Evolutionary conservation across 768 basidiomycete species (phyloP).

Genomic region (Phaeolepiota aurea): DNA sequence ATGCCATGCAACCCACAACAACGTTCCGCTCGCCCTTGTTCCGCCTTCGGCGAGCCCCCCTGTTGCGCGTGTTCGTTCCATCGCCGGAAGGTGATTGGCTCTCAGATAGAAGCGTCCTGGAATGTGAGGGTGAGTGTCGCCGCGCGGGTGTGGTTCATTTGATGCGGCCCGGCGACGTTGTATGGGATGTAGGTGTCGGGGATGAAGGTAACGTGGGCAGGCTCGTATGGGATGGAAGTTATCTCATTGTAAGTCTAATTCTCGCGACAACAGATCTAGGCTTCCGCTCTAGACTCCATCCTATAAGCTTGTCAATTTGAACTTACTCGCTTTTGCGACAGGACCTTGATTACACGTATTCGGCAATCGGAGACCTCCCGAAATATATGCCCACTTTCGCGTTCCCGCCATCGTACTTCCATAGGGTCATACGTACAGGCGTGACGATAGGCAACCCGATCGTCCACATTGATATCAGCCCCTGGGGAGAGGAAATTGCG

Average conservation of each 20-base stretch:
- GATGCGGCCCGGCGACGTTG: slow-evolving; percentile 69
- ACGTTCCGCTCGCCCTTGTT: slow-evolving; percentile 67
- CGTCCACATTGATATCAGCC: slow-evolving; percentile 63
- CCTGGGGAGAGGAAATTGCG: slow-evolving; percentile 76
- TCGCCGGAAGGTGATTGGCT: slow-evolving; percentile 85
- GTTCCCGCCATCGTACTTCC: slow-evolving; percentile 85
- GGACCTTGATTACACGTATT: slow-evolving; percentile 85
- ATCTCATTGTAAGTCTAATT: slow-evolving; percentile 59
- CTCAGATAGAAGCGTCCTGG: slow-evolving; percentile 70
- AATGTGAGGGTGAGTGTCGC: slow-evolving; percentile 76
- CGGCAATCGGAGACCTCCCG: slow-evolving; percentile 66
- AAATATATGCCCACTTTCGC: slow-evolving; percentile 74
- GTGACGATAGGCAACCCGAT: slow-evolving; percentile 47
- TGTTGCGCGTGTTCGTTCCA: slow-evolving; percentile 77
- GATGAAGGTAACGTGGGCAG: slow-evolving; percentile 84
- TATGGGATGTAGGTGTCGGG: slow-evolving; percentile 82
- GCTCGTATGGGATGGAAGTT: slow-evolving; percentile 83
- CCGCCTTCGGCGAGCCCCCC: slow-evolving; percentile 61
- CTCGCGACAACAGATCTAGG: slow-evolving; percentile 4
- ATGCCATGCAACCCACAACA: slow-evolving; percentile 1
- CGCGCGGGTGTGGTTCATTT: slow-evolving; percentile 55
- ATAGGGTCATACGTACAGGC: slow-evolving; percentile 70
- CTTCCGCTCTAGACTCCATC: slow-evolving; percentile 6
- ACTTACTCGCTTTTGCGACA: slow-evolving; percentile 18
- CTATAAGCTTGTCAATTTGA: slow-evolving; percentile 3